Evolutionary conservation across 257 asterid genomes (phyloP), one percentile per base, ranked within the genome.

Genomic region (Lavandula angustifolia): DNA sequence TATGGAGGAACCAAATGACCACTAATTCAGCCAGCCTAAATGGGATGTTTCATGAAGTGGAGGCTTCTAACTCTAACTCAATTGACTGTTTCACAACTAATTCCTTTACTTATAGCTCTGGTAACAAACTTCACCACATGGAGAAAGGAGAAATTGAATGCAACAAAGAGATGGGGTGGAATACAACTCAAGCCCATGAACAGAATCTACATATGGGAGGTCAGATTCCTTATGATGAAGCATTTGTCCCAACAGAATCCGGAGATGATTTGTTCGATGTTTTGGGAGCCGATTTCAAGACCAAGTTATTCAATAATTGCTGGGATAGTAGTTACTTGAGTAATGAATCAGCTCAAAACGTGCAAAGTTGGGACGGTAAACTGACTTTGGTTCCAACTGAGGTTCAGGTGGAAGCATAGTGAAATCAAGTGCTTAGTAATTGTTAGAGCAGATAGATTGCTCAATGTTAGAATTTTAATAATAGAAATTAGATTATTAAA

Each of bases 261-360:
- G 89, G 97, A 34, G 91, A 89, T 48, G 98, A 92, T 73, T 70
- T 92, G 79, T 87, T 85, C 35, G 98, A 92, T 68, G 71, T 88
- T 72, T 73, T 88, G 81, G 98, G 98, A 37, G 85, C 85, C 49
- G 96, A 88, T 72, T 88, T 86, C 59, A 88, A 81, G 74, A 80
- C 73, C 61, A 86, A 81, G 51, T 58, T 88, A 42, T 73, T 89
- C 41, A 81, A 75, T 56, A 72, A 80, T 60, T 57, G 78, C 73
- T 77, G 83, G 87, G n/a, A n/a, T n/a, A 74, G 71, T n/a, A n/a
- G n/a, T n/a, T n/a, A n/a, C n/a, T n/a, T n/a, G 63, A 62, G 55
- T 63, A 70, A 74, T 33, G 79, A 68, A 65, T 70, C 81, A 3
- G 69, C 74, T 18, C 65, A 77, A 12, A 60, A 61, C 58, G 11